phyloP scores from a whole-genome alignment of 768 basidiomycete genomes.

The Lepiota brunneoincarnata region DNA sequence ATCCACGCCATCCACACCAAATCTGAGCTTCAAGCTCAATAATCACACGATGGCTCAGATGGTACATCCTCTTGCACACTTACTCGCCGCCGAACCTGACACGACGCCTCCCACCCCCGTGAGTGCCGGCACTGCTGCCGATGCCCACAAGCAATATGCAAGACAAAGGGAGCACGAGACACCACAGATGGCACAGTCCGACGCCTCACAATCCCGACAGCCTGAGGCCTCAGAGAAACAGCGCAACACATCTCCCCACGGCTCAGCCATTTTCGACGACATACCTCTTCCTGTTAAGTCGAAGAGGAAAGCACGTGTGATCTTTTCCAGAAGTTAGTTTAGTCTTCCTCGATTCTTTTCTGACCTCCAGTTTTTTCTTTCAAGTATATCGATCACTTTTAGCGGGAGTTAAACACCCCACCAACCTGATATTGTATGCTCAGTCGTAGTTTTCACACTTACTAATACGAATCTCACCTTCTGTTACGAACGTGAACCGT shows the following conservation, averaged over 20 bases:
- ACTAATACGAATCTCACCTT: too few species aligned
- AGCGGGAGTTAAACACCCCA: too few species aligned
- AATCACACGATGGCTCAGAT: neutral
- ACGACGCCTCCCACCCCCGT: neutral
- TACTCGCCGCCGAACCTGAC: conserved; percentile 6
- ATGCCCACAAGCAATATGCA: neutral
- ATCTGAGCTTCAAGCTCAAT: conserved; percentile 1
- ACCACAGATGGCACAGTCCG: neutral
- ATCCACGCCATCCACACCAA: conserved; percentile 5
- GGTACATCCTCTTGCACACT: conserved; percentile 7
- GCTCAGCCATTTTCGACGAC: conserved; percentile 4
- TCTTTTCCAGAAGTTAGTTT: conserved; percentile 6
- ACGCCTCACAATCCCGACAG: neutral
- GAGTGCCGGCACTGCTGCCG: neutral
- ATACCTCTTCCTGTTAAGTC: conserved; percentile 11
- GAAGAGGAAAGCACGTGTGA: conserved; percentile 8
- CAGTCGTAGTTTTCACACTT: too few species aligned
- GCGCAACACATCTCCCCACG: neutral
- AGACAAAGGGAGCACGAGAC: neutral
- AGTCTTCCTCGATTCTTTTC: too few species aligned
- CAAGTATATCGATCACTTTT: too few species aligned
- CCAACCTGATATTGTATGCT: too few species aligned
- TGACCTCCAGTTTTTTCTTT: too few species aligned
- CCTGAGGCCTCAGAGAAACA: neutral
- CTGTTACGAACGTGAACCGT: too few species aligned